phyloP scores from a whole-genome alignment of 495 filamentous ascomycete species.

The Lasiosphaeria hispida region DNA sequence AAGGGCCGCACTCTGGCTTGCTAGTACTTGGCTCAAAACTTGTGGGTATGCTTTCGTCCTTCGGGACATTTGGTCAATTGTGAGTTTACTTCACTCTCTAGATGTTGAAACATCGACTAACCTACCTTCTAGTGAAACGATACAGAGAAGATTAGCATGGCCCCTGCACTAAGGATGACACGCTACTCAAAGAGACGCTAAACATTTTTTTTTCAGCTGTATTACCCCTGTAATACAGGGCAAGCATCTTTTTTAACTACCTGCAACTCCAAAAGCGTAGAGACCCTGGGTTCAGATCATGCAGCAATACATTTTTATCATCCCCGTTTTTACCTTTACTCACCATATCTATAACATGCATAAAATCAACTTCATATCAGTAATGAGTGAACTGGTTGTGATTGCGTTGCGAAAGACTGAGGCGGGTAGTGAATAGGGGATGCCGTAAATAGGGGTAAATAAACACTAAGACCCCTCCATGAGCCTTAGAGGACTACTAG shows the following conservation, averaged over 20 bases:
- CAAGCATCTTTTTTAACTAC: background rate
- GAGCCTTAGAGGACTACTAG: too few species aligned
- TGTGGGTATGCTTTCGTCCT: conserved; percentile 12
- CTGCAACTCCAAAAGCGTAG: background rate
- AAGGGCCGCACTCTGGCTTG: too few species aligned
- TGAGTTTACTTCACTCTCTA: conserved; percentile 24
- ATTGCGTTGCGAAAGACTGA: too few species aligned
- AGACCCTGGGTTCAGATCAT: conserved; percentile 21
- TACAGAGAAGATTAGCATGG: conserved; percentile 98
- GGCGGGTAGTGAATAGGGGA: too few species aligned
- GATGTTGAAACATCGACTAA: background rate
- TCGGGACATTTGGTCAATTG: conserved; percentile 38
- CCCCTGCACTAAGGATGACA: conserved; percentile 99
- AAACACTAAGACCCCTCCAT: too few species aligned
- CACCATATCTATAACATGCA: background rate
- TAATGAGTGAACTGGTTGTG: too few species aligned
- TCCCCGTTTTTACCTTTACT: conserved; percentile 6
- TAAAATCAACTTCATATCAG: too few species aligned
- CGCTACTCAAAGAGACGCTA: conserved; percentile 98
- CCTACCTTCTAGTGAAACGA: conserved; percentile 29
- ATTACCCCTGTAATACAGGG: too few species aligned
- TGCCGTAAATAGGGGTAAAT: too few species aligned
- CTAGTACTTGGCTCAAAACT: background rate
- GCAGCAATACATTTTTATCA: too few species aligned
- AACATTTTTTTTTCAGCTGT: conserved; percentile 49